Percentiles rank a stretch among this genome's conserved stretches.
phyloP scores from a whole-genome alignment of 257 asterid genomes.

The Solanum microdontum region DNA sequence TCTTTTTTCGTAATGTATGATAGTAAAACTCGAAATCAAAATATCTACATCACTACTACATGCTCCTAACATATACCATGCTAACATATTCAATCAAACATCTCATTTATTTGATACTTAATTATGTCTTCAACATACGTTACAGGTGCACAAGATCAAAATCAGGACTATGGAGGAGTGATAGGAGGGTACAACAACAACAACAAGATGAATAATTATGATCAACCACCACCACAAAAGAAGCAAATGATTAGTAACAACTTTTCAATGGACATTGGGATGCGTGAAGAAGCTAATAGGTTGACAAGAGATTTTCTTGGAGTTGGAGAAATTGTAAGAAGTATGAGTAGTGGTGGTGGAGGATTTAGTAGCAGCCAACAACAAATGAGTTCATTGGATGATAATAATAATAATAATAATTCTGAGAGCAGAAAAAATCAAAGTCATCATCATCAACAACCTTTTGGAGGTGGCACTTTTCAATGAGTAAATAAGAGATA shows the following conservation, averaged over 20 bases:
- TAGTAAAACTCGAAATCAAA: background rate
- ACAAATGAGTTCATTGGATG: constrained; percentile 16
- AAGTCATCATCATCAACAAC: constrained; percentile 14
- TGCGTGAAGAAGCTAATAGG: background rate
- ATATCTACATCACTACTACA: background rate
- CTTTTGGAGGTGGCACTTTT: constrained; percentile 35
- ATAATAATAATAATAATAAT: background rate
- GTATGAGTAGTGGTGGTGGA: constrained; percentile 15
- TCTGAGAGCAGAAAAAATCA: constrained; percentile 17
- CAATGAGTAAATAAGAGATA: background rate
- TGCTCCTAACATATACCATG: background rate
- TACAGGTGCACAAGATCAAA: background rate
- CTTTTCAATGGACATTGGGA: background rate
- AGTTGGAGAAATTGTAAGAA: constrained; percentile 57
- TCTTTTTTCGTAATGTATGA: background rate
- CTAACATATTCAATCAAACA: background rate
- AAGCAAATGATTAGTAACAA: background rate
- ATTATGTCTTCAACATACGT: background rate
- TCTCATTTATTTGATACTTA: background rate
- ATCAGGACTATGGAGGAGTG: background rate
- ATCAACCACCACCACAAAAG: constrained; percentile 19
- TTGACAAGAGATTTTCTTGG: constrained; percentile 80
- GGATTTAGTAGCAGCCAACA: constrained; percentile 7
- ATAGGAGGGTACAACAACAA: constrained; percentile 9
- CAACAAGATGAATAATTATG: background rate